These are phyloP conservation scores for Rhizopus stolonifer DNA, from an alignment of 371 early-diverging fungal species.

Conservation along the genomic window DNA sequence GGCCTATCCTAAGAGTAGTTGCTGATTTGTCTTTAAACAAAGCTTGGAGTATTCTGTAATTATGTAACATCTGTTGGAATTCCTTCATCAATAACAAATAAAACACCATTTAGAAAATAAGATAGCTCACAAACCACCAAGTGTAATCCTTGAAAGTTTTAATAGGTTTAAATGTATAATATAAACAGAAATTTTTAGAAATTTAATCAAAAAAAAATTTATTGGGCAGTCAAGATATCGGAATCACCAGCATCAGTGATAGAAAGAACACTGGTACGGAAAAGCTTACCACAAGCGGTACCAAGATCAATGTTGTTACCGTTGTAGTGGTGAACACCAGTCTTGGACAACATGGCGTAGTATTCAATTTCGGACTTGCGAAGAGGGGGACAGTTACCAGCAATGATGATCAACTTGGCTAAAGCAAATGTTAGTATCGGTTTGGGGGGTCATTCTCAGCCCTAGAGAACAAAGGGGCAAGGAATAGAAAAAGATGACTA, in stretches of 20 bases:
- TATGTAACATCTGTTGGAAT: too few relatives aligned
- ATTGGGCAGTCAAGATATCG: slow-evolving; percentile 52
- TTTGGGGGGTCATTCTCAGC: slow-evolving; percentile 48
- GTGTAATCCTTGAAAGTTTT: too few relatives aligned
- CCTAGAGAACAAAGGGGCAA: slow-evolving; percentile 19
- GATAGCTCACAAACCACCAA: too few relatives aligned
- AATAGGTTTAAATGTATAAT: too few relatives aligned
- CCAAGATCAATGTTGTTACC: slow-evolving; percentile 98
- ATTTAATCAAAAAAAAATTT: too few relatives aligned
- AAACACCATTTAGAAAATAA: too few relatives aligned
- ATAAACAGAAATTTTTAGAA: too few relatives aligned
- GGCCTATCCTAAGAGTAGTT: too few relatives aligned
- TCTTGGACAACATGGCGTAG: slow-evolving; percentile 99
- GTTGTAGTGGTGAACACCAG: slow-evolving; percentile 98
- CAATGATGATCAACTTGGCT: slow-evolving; percentile 97
- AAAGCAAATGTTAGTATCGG: slow-evolving; percentile 22
- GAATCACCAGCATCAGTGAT: slow-evolving; percentile 98
- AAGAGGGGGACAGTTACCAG: slow-evolving; percentile 98
- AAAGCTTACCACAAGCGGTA: slow-evolving; percentile 99
- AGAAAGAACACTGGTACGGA: slow-evolving; percentile 86
- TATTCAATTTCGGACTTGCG: slow-evolving; percentile 99
- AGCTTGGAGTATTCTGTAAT: too few relatives aligned
- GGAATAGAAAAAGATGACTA: slow-evolving; percentile 8
- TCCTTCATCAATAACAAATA: too few relatives aligned
- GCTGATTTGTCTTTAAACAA: too few relatives aligned